Base-by-base conservation (phyloP, 139 green algal genomes). In the Ettlia oleoabundans region DNA sequence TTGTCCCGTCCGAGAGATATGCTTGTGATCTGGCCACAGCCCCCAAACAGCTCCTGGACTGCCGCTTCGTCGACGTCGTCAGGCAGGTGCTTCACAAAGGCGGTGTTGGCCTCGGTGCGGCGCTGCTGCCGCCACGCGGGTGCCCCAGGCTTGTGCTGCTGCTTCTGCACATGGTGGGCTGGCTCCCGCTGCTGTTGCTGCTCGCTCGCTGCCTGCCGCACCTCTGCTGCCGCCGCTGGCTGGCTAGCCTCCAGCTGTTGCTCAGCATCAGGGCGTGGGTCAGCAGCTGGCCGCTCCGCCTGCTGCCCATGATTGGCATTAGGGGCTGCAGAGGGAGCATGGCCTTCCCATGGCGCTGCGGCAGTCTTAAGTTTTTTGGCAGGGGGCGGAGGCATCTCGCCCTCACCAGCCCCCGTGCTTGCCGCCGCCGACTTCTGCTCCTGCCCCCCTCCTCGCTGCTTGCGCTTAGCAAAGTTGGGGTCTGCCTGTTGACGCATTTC, bases 401-500 rank as follows among this genome's bases (percentile, higher is more conserved):
- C 52, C n/a, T 82, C 28, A 13, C 52, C 53, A 38, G 64, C 15
- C 41, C 30, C 8, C 3, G 67, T 7, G 8, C 38, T 38, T 13
- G 42, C 15, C 26, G 24, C 7, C 28, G 42, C 32, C 42, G 7
- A 4, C 52, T 38, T 52, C 18, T 13, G n/a, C 51, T 26, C 43
- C 80, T 70, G 58, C 82, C 80, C 77, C 2, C 37, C 62, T 28
- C 55, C 28, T 53, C 58, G 58, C 33, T 32, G 38, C 70, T 81
- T 82, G 35, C 73, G 73, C 72, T 81, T 79, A 13, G 33, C 84
- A 73, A 89, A 95, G 83, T 95, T 95, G 24, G 93, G 93, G 81
- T 96, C 93, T 3, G 83, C 86, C 35, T 90, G 76, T 65, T 91
- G 92, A 26, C 93, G 86, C 84, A 94, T 80, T 37, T 33, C 87